Conservation (phyloP, 2,329 filamentous ascomycete species). For the Rugonectria rugulosa region DNA sequence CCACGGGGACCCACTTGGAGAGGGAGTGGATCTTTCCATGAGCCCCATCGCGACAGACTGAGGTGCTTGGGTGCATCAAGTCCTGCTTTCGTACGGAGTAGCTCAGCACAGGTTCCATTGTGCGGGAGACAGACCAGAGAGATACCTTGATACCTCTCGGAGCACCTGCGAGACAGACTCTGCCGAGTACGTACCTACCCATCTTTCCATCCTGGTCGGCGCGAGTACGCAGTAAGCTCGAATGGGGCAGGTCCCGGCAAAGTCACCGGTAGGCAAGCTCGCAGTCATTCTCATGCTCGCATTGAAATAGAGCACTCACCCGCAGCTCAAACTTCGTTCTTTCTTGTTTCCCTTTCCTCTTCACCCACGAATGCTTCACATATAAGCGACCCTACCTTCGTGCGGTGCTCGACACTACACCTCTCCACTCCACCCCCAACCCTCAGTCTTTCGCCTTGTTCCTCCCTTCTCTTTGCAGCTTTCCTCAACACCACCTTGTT, state of each 20-base stretch:
- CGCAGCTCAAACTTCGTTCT: constrained; percentile 36
- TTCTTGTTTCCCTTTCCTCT: constrained; percentile 48
- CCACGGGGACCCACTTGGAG: constrained; percentile 16
- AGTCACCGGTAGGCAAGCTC: constrained; percentile 34
- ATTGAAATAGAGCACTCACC: constrained; percentile 53
- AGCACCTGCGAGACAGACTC: constrained; percentile 7
- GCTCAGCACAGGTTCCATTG: not conserved
- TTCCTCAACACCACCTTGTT: constrained; percentile 14
- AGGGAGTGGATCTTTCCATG: constrained; percentile 13
- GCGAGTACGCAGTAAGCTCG: constrained; percentile 38
- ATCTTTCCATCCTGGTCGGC: too few species aligned
- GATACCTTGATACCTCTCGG: constrained; percentile 25
- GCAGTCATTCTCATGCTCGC: constrained; percentile 27
- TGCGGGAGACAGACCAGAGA: constrained; percentile 24
- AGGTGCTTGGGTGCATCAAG: too few species aligned
- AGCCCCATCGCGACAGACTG: constrained; percentile 13
- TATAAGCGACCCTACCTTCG: constrained; percentile 55
- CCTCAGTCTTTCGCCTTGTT: constrained; percentile 37
- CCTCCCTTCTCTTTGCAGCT: constrained; percentile 36
- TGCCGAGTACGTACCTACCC: constrained; percentile 31
- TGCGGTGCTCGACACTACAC: constrained; percentile 55
- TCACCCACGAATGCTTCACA: constrained; percentile 60
- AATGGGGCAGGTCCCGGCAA: constrained; percentile 39
- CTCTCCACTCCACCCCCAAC: constrained; percentile 37
- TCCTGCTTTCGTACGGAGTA: constrained; percentile 1